Base-by-base conservation (phyloP, 305 asterid species). In the Ajuga reptans region DNA sequence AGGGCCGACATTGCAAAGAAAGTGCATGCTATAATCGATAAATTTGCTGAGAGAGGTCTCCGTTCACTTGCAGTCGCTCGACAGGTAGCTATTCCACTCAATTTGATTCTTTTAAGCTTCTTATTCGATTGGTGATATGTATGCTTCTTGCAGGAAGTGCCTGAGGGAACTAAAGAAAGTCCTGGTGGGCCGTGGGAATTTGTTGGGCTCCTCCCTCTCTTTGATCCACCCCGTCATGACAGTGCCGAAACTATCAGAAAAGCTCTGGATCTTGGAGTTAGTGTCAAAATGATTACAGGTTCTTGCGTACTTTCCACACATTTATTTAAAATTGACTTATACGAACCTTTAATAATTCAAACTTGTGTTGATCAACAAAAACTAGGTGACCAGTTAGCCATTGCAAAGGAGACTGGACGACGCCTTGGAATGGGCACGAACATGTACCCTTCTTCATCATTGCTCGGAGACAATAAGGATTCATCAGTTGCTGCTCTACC, bases 381-480 rank as follows among this genome's bases (percentile, higher is more conserved):
- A 51, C 24, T 33, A 41, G 93, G 95, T 0, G 95, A 88, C 61
- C 95, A 88, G 70, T 72, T 88, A 7, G 89, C 95, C 6, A 88
- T 88, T 24, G 95, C 79, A 27, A 88, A 88, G 77, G 95, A 88
- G 77, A 88, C 95, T 0, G 95, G 92, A 34, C 76, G 95, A 9
- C 80, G 95, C 16, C 89, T 88, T 7, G 95, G 95, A 15, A 87
- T 87, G 95, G 95, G 89, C 1, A 86, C 91, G 0, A 88, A 88
- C 77, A 88, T 88, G 95, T 88, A 88, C 69, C 92, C 95, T 39
- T 88, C 92, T 2, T 88, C 92, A 0, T 82, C 95, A 9, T 83
- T 88, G 56, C 83, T 88, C 2, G 95, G 95, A 12, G 84, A 83
- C 2, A 79, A 86, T 73, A 88, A 84, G 73, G 92, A 86, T 46